phyloP scores from a whole-genome alignment of 441 rosid species.

The Francoa sonchifolia region DNA sequence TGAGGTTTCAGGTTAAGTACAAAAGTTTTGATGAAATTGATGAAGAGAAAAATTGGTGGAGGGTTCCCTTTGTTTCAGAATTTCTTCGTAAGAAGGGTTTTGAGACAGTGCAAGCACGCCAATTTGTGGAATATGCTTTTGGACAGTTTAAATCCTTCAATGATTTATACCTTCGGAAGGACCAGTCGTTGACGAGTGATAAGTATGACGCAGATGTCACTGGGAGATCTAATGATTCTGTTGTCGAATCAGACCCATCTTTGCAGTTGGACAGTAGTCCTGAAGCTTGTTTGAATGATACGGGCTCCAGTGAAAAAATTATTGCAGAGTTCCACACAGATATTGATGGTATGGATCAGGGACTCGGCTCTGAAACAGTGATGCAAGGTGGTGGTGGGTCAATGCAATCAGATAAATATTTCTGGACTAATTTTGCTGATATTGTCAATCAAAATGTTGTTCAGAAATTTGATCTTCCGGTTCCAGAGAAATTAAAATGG shows the following conservation, averaged over 20 bases:
- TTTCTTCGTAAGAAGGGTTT: conserved; percentile 53
- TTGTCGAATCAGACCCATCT: conserved; percentile 18
- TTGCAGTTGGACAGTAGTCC: conserved; percentile 19
- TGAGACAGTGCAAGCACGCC: conserved; percentile 69
- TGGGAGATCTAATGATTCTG: conserved; percentile 13
- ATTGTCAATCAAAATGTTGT: conserved; percentile 51
- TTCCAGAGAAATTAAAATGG: conserved; percentile 59
- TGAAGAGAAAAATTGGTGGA: conserved; percentile 78
- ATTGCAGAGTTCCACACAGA: conserved; percentile 14
- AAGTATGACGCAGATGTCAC: conserved; percentile 15
- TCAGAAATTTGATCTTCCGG: conserved; percentile 56
- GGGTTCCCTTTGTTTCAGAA: conserved; percentile 53
- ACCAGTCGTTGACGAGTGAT: conserved; percentile 20
- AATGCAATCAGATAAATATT: conserved; percentile 30
- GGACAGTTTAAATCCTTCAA: conserved; percentile 72
- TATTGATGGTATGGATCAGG: conserved; percentile 16
- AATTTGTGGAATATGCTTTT: conserved; percentile 83
- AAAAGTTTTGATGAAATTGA: conserved; percentile 69
- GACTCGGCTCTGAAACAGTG: conserved; percentile 15
- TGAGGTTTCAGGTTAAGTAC: conserved; percentile 53
- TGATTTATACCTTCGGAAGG: conserved; percentile 32
- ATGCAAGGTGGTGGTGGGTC: conserved; percentile 22
- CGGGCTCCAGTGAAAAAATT: conserved; percentile 12
- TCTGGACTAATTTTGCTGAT: conserved; percentile 60
- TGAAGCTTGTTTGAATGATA: conserved; percentile 18